Percentiles rank a stretch among this genome's conserved stretches.
Conservation (phyloP, 179 eudicot genomes). For the Monotropa hypopitys region DNA sequence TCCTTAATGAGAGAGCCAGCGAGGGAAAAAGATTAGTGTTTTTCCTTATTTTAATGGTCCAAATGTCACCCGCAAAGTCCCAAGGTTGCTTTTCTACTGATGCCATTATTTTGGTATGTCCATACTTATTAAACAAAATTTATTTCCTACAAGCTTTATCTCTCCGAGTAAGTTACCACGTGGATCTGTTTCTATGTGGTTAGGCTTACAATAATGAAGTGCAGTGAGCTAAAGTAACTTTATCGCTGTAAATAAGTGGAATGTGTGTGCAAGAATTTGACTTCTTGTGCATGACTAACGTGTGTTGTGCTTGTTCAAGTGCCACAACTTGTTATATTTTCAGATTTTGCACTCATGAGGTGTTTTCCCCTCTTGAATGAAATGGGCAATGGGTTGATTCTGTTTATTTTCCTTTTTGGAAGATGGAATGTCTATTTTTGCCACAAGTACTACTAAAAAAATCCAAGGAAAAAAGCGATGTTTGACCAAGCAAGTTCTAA, state of each 20-base stretch:
- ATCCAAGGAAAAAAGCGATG: not conserved
- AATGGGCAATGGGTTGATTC: not conserved
- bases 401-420: not conserved
- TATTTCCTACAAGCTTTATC: not conserved
- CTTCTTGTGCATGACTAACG: not conserved
- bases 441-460: not conserved
- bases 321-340: not conserved
- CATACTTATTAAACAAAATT: not conserved
- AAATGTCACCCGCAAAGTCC: not conserved
- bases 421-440: not conserved
- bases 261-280: not conserved
- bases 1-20: conserved; percentile 1
- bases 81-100: not conserved
- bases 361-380: not conserved
- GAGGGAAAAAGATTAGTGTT: not conserved
- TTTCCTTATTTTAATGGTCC: not conserved
- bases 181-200: not conserved
- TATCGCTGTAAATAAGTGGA: not conserved
- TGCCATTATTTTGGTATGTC: not conserved
- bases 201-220: not conserved
- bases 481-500: not conserved
- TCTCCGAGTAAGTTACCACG: not conserved
- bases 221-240: not conserved
- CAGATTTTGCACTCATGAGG: not conserved
- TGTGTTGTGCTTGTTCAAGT: not conserved